These are phyloP conservation scores for Acarospora socialis DNA, from an alignment of 2,329 filamentous ascomycete genomes.

Conservation along the genomic window DNA sequence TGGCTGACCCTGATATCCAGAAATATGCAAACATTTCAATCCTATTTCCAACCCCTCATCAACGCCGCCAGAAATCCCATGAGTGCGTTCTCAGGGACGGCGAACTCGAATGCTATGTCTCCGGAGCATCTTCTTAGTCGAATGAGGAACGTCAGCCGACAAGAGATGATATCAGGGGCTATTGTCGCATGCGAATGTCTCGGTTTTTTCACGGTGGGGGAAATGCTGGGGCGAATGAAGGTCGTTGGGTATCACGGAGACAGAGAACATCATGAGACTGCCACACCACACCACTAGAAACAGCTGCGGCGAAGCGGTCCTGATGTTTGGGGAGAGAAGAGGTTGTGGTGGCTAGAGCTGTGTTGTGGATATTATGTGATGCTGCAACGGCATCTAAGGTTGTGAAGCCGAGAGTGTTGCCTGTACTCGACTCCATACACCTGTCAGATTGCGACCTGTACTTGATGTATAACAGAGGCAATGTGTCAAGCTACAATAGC, in stretches of 20 bases:
- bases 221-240: slow-evolving; percentile 95
- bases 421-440: no score
- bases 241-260: slow-evolving; percentile 80
- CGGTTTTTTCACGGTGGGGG: slow-evolving; percentile 94
- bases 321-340: no score
- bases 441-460: no score
- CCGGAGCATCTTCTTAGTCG: slow-evolving; percentile 40
- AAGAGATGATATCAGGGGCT: slow-evolving; percentile 57
- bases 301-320: no score
- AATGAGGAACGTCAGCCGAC: slow-evolving; percentile 54
- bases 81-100: slow-evolving; percentile 32
- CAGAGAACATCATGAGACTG: slow-evolving; percentile 28
- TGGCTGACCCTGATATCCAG: slow-evolving; percentile 32
- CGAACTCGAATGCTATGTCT: slow-evolving; percentile 39
- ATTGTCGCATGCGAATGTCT: slow-evolving; percentile 75
- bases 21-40: slow-evolving; percentile 66
- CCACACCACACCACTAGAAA: slow-evolving; percentile 2
- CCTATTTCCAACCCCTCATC: slow-evolving; percentile 64
- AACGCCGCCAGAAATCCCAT: slow-evolving; percentile 58
- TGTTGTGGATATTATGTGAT: no score
- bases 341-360: no score
- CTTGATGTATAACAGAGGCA: no score
- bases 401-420: no score
- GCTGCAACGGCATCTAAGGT: no score
- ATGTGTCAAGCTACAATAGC: no score